Conservation (phyloP, 1,284 basidiomycete genomes). For the Leccinum variabile region DNA sequence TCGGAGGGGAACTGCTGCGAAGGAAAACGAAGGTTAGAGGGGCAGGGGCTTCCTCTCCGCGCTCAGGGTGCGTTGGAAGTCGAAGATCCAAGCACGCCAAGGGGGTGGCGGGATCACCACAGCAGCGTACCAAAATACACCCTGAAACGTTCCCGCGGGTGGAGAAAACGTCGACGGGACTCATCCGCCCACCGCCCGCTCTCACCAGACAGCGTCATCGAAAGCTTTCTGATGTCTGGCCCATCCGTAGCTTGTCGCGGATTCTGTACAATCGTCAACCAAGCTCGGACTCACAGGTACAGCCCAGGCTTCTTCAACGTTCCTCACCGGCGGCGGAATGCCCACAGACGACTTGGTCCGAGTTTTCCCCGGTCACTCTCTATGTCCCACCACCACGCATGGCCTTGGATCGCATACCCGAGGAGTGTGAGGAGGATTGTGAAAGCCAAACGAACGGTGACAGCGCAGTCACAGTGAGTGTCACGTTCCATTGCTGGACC, state of each 20-base stretch:
- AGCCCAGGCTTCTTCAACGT: neutral
- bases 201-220: constrained; percentile 17
- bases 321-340: neutral
- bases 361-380: constrained; percentile 25
- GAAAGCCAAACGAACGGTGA: constrained; percentile 23
- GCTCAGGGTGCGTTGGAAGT: constrained; percentile 4
- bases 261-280: constrained; percentile 13
- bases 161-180: constrained; percentile 17
- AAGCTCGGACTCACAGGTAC: constrained; percentile 4
- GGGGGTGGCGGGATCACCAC: neutral
- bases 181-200: constrained; percentile 20
- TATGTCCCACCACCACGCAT: constrained; percentile 26
- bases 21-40: constrained; percentile 16
- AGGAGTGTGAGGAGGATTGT: constrained; percentile 31
- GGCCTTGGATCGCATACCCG: constrained; percentile 30
- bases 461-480: constrained; percentile 13
- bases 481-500: constrained; percentile 13
- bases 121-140: neutral
- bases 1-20: constrained; percentile 32
- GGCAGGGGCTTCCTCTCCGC: neutral
- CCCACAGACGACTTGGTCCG: constrained; percentile 35
- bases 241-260: constrained; percentile 22
- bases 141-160: constrained; percentile 13
- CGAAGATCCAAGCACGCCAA: constrained; percentile 11
- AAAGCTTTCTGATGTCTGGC: constrained; percentile 25